Conservation (phyloP, 2,329 filamentous ascomycete species). For the Pyricularia pennisetigena region DNA sequence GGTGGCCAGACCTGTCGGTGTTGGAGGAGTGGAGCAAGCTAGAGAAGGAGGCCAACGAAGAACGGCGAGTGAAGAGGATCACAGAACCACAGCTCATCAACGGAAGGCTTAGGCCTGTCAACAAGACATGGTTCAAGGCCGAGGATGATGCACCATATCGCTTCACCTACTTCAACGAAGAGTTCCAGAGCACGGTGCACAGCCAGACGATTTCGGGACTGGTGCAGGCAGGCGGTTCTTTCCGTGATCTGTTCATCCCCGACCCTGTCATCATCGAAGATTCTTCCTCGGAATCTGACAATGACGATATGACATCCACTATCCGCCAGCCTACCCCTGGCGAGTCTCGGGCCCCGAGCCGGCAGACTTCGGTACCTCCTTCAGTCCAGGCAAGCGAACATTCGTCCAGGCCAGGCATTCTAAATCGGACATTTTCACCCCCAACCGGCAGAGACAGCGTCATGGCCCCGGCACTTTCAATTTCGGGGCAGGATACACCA, state of each 20-base stretch:
- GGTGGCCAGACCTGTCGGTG: conserved; percentile 78
- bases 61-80: conserved; percentile 79
- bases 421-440: not conserved
- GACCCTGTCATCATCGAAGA: conserved; percentile 70
- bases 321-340: conserved; percentile 9
- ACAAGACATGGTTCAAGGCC: conserved; percentile 72
- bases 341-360: conserved; percentile 33
- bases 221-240: conserved; percentile 73
- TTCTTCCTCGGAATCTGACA: conserved; percentile 56
- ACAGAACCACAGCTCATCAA: conserved; percentile 90
- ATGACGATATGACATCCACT: conserved; percentile 31
- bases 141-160: conserved; percentile 88
- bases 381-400: not conserved
- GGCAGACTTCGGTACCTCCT: conserved; percentile 30
- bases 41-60: conserved; percentile 83
- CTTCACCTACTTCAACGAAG: conserved; percentile 98
- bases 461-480: not conserved
- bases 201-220: conserved; percentile 92
- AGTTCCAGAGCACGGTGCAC: conserved; percentile 91
- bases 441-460: not conserved
- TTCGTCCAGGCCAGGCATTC: not conserved
- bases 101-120: conserved; percentile 73
- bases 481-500: not conserved
- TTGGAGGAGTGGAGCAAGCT: conserved; percentile 84
- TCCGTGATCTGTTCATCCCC: conserved; percentile 82